Conservation (phyloP, 2,329 filamentous ascomycete species). For the Lachnellula cervina region DNA sequence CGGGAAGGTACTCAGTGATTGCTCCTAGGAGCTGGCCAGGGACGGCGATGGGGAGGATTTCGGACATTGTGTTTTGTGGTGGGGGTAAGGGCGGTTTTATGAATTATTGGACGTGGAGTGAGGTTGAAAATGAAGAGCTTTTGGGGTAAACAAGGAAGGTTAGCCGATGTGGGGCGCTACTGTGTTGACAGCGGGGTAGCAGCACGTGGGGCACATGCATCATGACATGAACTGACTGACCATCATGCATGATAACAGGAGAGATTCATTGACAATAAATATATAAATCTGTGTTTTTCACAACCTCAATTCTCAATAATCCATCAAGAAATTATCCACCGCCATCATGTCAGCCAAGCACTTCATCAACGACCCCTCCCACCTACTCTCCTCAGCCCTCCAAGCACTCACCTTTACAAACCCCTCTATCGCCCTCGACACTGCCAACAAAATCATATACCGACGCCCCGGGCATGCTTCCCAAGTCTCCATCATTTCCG, state of each 20-base stretch:
- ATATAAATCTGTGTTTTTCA: not conserved
- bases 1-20: constrained; percentile 61
- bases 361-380: constrained; percentile 79
- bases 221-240: not conserved
- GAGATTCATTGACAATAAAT: not conserved
- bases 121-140: constrained; percentile 12
- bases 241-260: not conserved
- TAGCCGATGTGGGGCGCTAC: constrained; percentile 1
- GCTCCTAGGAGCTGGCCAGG: constrained; percentile 79
- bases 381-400: constrained; percentile 73
- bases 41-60: constrained; percentile 49
- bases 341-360: constrained; percentile 61
- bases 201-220: not conserved
- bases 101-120: constrained; percentile 1
- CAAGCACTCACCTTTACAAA: constrained; percentile 76
- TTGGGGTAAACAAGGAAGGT: constrained; percentile 3
- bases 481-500: constrained; percentile 81
- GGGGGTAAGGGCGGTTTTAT: not conserved
- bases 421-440: constrained; percentile 74
- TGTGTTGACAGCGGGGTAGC: not conserved
- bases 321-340: not conserved
- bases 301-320: not conserved
- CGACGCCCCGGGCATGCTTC: constrained; percentile 51
- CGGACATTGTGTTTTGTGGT: constrained; percentile 17
- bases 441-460: constrained; percentile 79